A percentile compares a stretch with the other conserved stretches of the same genome.
Conservation (phyloP, 2,329 filamentous ascomycete genomes). For the Sarocladium kiliense region DNA sequence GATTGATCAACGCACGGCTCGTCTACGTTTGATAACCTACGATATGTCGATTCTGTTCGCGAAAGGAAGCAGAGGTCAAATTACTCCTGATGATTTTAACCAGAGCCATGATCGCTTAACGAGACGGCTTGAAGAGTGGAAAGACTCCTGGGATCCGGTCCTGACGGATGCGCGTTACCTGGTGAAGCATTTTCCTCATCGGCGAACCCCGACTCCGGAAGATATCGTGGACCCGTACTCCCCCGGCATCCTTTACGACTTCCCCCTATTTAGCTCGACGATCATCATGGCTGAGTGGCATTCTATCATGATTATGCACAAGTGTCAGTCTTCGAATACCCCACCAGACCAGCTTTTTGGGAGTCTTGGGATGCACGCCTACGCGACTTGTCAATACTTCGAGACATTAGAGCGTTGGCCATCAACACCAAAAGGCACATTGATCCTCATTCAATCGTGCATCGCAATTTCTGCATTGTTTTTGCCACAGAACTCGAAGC, state of each 20-base stretch:
- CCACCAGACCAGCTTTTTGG: constrained; percentile 43
- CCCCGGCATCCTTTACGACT: constrained; percentile 64
- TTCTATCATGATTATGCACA: constrained; percentile 74
- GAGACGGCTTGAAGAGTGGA: constrained; percentile 43
- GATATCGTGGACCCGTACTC: constrained; percentile 72
- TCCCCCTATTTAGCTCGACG: constrained; percentile 68
- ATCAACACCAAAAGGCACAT: constrained; percentile 60
- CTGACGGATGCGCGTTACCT: constrained; percentile 58
- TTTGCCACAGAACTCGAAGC: constrained; percentile 66
- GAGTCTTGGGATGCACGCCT: constrained; percentile 58
- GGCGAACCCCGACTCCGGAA: constrained; percentile 46
- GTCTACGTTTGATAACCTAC: constrained; percentile 66
- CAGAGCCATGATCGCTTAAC: constrained; percentile 53
- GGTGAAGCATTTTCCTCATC: constrained; percentile 57
- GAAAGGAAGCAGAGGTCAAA: constrained; percentile 56
- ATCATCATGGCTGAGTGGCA: constrained; percentile 72
- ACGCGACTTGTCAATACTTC: constrained; percentile 70
- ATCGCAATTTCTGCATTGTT: constrained; percentile 74
- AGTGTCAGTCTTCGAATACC: constrained; percentile 61
- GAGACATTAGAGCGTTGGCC: constrained; percentile 73
- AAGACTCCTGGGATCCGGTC: constrained; percentile 51
- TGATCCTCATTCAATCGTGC: constrained; percentile 69
- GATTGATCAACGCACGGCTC: constrained; percentile 61
- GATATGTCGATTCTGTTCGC: constrained; percentile 78
- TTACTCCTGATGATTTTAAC: constrained; percentile 60